Base-by-base conservation (phyloP, 495 filamentous ascomycete genomes). In the Aspergillus diversus region DNA sequence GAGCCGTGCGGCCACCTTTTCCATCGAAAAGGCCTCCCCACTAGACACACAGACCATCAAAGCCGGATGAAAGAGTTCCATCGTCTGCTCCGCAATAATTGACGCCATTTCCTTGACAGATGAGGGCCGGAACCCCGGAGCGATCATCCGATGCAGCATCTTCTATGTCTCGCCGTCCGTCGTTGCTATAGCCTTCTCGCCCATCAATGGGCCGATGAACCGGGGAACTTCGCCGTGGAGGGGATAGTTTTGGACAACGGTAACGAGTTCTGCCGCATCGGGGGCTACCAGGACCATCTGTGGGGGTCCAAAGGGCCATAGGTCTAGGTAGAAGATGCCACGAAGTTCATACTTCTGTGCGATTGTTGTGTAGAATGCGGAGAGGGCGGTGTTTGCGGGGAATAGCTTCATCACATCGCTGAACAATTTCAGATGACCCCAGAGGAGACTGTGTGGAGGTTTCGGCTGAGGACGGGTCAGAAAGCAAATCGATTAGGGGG, bases 361-460 rank as follows among this genome's bases (percentile, higher is more conserved):
- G 37, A 39, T 39, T 7, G 37, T 39, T 8, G 37, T 39, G 37
- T 39, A 39, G 13, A 39, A 39, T 39, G 37, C 37, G 3, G 37
- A 39, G 37, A 39, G 37, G 13, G 37, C 37, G 3, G 37, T 39
- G 9, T 52, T 32, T 5, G 15, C n/a, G 21, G 49, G 49, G 17
- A 52, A 52, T 31, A 21, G 15, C 4, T 17, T 52, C 12, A 31
- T 52, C 11, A 31, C 17, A 6, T 52, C 49, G 15, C 12, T 31
- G 11, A 52, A 52, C 17, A 52, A 1, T 32, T 52, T 21, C 5
- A 52, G 49, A 21, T 52, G 49, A 3, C 49, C 49, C 49, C 49
- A 52, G 17, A 52, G 49, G 5, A 52, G 49, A 21, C 49, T 52
- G 49, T 52, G 49, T 11, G 49, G 49, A 21, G 49, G 49, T 5